Evolutionary conservation across 345 rosid genomes (phyloP).

Genomic region (Camelina neglecta): DNA sequence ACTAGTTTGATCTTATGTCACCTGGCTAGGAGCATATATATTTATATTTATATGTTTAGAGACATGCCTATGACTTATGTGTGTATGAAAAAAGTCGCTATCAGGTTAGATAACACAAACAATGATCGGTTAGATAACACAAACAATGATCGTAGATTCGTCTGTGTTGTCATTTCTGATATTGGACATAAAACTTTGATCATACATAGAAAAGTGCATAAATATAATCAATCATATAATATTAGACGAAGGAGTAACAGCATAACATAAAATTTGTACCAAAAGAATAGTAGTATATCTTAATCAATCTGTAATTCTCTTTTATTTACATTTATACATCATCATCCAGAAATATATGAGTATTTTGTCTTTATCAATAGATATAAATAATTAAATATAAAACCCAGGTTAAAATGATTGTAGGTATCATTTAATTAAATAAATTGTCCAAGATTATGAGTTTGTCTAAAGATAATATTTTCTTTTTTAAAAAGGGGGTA

Average conservation of each 20-base stretch:
- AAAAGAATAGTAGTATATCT: not conserved
- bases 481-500: not conserved
- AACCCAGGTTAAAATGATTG: conserved; percentile 16
- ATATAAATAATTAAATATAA: not conserved
- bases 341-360: not conserved
- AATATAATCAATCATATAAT: conserved; percentile 1
- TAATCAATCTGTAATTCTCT: too few species aligned
- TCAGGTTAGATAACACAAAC: not conserved
- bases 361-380: not conserved
- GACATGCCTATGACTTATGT: not conserved
- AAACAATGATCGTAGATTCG: not conserved
- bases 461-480: not conserved
- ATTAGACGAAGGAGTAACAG: not conserved
- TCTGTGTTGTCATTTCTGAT: conserved; percentile 6
- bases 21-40: conserved; percentile 11
- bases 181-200: not conserved
- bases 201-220: not conserved
- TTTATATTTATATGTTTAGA: conserved; percentile 14
- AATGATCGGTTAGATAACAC: not conserved
- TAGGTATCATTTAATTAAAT: conserved; percentile 1
- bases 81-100: not conserved
- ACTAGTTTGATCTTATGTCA: conserved; percentile 32
- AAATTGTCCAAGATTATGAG: not conserved
- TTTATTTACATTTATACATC: not conserved
- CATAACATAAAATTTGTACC: not conserved